Conservation (phyloP, 139 green algal genomes). For the Tetradesmus obliquus region DNA sequence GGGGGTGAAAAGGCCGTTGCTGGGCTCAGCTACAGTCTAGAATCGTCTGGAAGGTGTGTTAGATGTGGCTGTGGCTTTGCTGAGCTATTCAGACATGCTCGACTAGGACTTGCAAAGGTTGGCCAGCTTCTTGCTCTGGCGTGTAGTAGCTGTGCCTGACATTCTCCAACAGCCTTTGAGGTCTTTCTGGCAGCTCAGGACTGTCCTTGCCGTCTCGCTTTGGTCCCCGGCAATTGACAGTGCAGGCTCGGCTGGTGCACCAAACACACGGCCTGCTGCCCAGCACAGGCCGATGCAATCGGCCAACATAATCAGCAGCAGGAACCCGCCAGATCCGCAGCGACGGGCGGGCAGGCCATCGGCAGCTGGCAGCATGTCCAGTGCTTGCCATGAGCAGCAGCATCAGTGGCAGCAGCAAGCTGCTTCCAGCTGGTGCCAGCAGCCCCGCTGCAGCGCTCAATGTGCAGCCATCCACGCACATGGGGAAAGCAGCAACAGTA, state of each 20-base stretch:
- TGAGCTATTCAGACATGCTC: not conserved
- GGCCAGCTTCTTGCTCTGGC: not conserved
- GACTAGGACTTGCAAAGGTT: not conserved
- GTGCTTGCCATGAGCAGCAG: not conserved
- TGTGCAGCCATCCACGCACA: not conserved
- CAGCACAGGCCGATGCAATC: not conserved
- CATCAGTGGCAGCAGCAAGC: not conserved
- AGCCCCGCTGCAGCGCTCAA: not conserved
- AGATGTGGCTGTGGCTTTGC: not conserved
- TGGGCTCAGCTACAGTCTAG: not conserved
- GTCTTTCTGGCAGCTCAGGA: not conserved
- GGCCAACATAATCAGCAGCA: not conserved
- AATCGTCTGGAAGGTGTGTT: not conserved
- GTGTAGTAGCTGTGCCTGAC: not conserved
- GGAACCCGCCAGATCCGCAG: not conserved
- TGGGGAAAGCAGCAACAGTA: not conserved
- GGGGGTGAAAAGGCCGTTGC: not conserved
- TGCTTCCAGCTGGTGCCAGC: not conserved
- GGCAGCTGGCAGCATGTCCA: not conserved
- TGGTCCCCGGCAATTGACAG: not conserved
- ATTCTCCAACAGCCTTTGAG: not conserved
- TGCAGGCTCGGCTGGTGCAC: constrained; percentile 1
- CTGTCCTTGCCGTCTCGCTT: not conserved
- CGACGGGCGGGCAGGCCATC: not conserved
- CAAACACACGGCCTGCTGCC: not conserved